A percentile compares a stretch with the other conserved stretches of the same genome.
Evolutionary conservation across 164 flowering plant genomes (phyloP).

Genomic region (Piper betle): DNA sequence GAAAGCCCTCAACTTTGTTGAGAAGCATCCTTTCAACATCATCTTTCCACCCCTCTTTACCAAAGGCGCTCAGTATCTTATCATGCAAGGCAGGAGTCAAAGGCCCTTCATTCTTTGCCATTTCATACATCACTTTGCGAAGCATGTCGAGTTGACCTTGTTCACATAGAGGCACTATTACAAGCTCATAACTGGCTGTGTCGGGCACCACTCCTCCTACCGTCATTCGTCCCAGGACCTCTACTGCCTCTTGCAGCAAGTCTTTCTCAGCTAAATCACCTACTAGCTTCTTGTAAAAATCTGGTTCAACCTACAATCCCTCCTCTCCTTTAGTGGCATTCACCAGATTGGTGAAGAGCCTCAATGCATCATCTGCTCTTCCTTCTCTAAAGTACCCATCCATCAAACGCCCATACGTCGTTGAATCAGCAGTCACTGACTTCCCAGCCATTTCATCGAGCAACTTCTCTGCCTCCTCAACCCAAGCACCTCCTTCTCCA

Average conservation of each 20-base stretch:
- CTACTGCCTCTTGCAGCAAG: slow-evolving; percentile 29
- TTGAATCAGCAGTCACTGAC: slow-evolving; percentile 43
- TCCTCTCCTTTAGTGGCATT: neutral
- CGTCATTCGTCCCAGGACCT: slow-evolving; percentile 45
- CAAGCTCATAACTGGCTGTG: slow-evolving; percentile 36
- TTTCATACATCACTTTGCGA: slow-evolving; percentile 30
- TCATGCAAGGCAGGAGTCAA: slow-evolving; percentile 31
- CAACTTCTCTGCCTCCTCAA: slow-evolving; percentile 44
- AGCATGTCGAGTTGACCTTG: slow-evolving; percentile 26
- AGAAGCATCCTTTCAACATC: slow-evolving; percentile 40
- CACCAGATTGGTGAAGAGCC: slow-evolving; percentile 5
- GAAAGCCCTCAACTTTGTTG: slow-evolving; percentile 10
- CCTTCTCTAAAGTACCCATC: slow-evolving; percentile 41
- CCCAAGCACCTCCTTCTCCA: slow-evolving; percentile 24
- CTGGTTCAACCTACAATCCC: neutral
- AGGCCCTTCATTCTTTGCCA: slow-evolving; percentile 37
- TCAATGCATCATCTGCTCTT: slow-evolving; percentile 47
- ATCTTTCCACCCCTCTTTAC: slow-evolving; percentile 32
- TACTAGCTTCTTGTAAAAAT: slow-evolving; percentile 32
- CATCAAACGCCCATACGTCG: slow-evolving; percentile 33
- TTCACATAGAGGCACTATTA: slow-evolving; percentile 36
- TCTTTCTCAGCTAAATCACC: slow-evolving; percentile 32
- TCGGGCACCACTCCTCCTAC: slow-evolving; percentile 65
- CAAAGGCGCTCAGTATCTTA: slow-evolving; percentile 29
- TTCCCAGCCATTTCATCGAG: slow-evolving; percentile 30